Conservation (phyloP, 2,329 filamentous ascomycete species). For the Fusarium neocosmosporiellum region DNA sequence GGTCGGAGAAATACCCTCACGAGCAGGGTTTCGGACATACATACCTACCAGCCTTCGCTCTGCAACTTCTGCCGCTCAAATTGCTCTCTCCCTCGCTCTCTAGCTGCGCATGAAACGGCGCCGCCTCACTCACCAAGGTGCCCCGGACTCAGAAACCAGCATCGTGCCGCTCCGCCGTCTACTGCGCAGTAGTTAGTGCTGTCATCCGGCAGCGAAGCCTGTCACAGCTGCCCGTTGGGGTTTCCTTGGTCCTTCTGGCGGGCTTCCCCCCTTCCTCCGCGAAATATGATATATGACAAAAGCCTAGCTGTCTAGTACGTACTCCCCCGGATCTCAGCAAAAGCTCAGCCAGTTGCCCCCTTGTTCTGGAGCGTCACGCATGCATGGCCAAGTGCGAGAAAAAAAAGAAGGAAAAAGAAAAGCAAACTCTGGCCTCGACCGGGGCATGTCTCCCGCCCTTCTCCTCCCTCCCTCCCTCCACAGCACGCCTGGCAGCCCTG, state of each 20-base stretch:
- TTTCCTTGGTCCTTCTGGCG: slow-evolving; percentile 7
- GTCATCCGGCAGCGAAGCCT: not conserved
- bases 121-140: slow-evolving; percentile 8
- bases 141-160: slow-evolving; percentile 3
- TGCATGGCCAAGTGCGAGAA: slow-evolving; percentile 22
- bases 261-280: slow-evolving; percentile 3
- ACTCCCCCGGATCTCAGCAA: slow-evolving; percentile 4
- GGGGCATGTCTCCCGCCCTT: slow-evolving; percentile 4
- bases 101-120: not conserved
- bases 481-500: slow-evolving; percentile 25
- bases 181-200: not conserved
- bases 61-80: slow-evolving; percentile 1
- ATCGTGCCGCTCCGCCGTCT: slow-evolving; percentile 14
- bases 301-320: not conserved
- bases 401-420: slow-evolving; percentile 12
- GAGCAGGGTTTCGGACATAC: slow-evolving; percentile 13
- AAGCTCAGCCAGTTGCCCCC: slow-evolving; percentile 4
- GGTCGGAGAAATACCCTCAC: slow-evolving; percentile 4
- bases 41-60: not conserved
- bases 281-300: slow-evolving; percentile 33
- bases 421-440: slow-evolving; percentile 7
- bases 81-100: not conserved
- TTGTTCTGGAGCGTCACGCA: slow-evolving; percentile 26
- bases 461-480: slow-evolving; percentile 22
- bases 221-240: not conserved